Base-by-base conservation (phyloP, 306 rosid genomes). In the Pyrus betulifolia region DNA sequence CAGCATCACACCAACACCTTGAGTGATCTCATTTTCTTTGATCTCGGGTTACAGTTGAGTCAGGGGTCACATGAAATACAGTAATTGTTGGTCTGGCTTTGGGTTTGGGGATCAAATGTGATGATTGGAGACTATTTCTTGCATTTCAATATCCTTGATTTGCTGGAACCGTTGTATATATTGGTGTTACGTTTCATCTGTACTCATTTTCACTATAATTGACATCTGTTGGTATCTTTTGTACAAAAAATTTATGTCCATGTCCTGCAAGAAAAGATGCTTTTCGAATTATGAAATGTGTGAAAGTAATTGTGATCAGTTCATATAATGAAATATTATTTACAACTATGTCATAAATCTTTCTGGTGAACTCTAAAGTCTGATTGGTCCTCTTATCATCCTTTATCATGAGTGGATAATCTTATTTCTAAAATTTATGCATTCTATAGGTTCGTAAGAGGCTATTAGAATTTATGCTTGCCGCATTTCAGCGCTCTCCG, bases 401-500 rank as follows among this genome's bases (percentile, higher is more conserved):
- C 52, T 27, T 76, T 71, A 46, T 52, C 67, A 40, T 59, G 19
- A 22, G 25, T 19, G 11, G 69, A 40, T 38, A 71, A 52, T 15
- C 69, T 67, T 55, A 51, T 46, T 62, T 61, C 12, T 51, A 19
- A 46, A 59, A 46, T 25, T 79, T 31, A 18, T 76, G 69, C 64
- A 45, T 82, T 70, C 76, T 85, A 62, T 80, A 95, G 98, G 95
- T 90, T 70, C 93, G 85, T 8, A 92, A 92, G 71, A 89, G 92
- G 87, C 86, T 92, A 57, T 88, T 92, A 82, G 97, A 89, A 84
- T 95, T 95, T 81, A 82, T 92, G 87, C 97, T 92, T 68, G 87
- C 97, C 14, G 86, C 99, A 71, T 92, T 95, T 87, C 97, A 87
- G 85, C 91, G 83, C 23, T 89, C 90, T 70, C 99, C 97, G 60